Base-by-base conservation (phyloP, 2,329 filamentous ascomycete species). In the Colletotrichum sansevieriae region DNA sequence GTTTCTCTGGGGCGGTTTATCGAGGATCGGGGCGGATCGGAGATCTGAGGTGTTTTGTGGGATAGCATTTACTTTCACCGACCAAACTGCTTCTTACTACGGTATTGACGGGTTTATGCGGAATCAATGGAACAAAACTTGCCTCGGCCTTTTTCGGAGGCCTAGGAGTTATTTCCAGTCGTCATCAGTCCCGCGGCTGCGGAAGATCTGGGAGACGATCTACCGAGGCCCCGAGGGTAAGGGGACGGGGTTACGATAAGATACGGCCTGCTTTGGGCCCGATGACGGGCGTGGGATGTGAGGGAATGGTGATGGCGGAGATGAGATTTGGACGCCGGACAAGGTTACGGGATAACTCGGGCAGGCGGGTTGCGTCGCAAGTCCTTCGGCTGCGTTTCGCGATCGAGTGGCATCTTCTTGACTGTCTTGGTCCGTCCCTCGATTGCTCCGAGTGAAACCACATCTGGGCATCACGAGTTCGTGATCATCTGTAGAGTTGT, bases 21-120 rank as follows among this genome's bases (percentile, higher is more conserved):
- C 22, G 22, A 29, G 25, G 25, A 29, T 58, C 64, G 64, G 59
- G 59, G 43, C 46, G 37, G 52, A 64, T 64, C 65, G 65, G 51
- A 43, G 52, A 58, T 63, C 39, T 44, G 54, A 37, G 52, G 13
- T 57, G 18, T 33, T 52, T n/a, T 25, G 25, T 18, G 49, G 25
- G 25, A 29, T 22, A 29, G 25, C 25, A 29, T 29, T 7, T 7
- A 1, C 7, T 29, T 29, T 29, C 25, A 29, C 25, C 25, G 25
- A 29, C 25, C 25, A 29, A 6, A 29, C 25, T 7, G 25, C 7
- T 29, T 22, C 22, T 22, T 22, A 22, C 22, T 2, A 29, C 25
- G 25, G 25, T 29, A 29, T 29, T 29, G 25, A 29, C 25, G 37
- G 37, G 37, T 39, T 39, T 4, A 11, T 12, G 2, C 5, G 37